Percentiles rank a stretch among this genome's conserved stretches.
phyloP scores from a whole-genome alignment of 345 rosid genomes.

The Rhizophora apiculata region DNA sequence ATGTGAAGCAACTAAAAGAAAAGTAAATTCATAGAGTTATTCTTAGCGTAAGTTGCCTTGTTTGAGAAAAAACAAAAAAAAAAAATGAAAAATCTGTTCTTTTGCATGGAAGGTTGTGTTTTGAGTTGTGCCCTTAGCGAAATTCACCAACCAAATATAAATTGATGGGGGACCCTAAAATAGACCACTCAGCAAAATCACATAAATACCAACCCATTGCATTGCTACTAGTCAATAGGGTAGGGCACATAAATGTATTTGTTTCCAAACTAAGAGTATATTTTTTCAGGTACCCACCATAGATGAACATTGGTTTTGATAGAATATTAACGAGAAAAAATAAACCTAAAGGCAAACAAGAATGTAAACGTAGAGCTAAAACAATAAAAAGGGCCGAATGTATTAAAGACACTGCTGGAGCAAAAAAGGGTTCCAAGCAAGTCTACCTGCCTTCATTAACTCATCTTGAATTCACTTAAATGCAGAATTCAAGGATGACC shows the following conservation, averaged over 20 bases:
- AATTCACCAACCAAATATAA: conserved; percentile 43
- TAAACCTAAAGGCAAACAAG: not conserved
- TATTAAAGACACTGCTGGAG: conserved; percentile 30
- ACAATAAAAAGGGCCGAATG: conserved; percentile 11
- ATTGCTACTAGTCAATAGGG: conserved; percentile 19
- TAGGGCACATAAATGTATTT: conserved; percentile 1
- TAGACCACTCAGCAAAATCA: conserved; percentile 33
- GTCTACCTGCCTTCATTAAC: conserved; percentile 53
- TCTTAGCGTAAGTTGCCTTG: conserved; percentile 2
- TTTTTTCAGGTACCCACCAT: conserved; percentile 5
- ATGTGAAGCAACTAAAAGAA: not conserved
- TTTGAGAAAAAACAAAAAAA: conserved; percentile 15
- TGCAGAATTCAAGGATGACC: conserved; percentile 48
- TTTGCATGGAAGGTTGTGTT: not conserved
- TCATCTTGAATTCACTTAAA: conserved; percentile 51
- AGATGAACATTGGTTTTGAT: not conserved
- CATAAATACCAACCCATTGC: conserved; percentile 30
- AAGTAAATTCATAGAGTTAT: not conserved
- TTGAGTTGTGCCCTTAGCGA: conserved; percentile 11
- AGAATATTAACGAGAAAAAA: not conserved
- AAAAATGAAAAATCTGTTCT: not conserved
- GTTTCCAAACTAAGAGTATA: conserved; percentile 5
- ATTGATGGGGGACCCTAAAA: conserved; percentile 36
- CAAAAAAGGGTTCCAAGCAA: conserved; percentile 15
- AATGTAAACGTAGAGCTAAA: not conserved